Base-by-base conservation (phyloP, 2,329 filamentous ascomycete genomes). In the Stagonosporopsis cucurbitacearum region DNA sequence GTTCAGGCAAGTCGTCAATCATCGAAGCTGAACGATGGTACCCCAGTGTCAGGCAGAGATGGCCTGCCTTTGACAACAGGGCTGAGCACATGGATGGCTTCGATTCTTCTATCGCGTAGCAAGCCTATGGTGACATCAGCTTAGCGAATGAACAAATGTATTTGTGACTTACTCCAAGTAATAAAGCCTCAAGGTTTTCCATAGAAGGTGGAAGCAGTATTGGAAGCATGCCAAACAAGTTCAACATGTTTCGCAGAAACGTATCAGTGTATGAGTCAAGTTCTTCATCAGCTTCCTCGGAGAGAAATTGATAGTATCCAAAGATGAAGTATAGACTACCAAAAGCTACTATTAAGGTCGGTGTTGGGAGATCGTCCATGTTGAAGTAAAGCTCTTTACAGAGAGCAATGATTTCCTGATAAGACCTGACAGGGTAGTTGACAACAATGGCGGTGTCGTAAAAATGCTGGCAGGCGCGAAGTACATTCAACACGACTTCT, bases 311-410 rank as follows among this genome's bases (percentile, higher is more conserved):
- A 48, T 77, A 65, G 40, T 75, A 74, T 1, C 64, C 60, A 55
- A 77, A 77, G 2, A 76, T 23, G 39, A 74, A 77, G 4, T 70
- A 71, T 2, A 78, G 48, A 28, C 69, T 77, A 3, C 73, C 68
- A 45, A 75, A 77, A 0, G 75, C 69, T 1, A 78, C 64, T 1
- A 77, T 68, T 6, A 74, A 67, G 12, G 77, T 74, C 2, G 70
- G 43, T 12, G 74, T 64, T 0, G 54, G 67, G 47, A 77, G 70
- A 5, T 69, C 66, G 6, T 75, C 68, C 4, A 75, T 50, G 0
- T 72, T 69, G 42, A 78, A 78, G 50, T 75, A 78, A 6, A 78
- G 44, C 9, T 57, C 54, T 13, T 57, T 57, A 28, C 54, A 57
- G 9, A 57, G 28, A 37, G 30, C 17, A 2, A 57, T 23, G 5